Conservation (phyloP, 2,329 filamentous ascomycete genomes). For the Blastomyces silverae region DNA sequence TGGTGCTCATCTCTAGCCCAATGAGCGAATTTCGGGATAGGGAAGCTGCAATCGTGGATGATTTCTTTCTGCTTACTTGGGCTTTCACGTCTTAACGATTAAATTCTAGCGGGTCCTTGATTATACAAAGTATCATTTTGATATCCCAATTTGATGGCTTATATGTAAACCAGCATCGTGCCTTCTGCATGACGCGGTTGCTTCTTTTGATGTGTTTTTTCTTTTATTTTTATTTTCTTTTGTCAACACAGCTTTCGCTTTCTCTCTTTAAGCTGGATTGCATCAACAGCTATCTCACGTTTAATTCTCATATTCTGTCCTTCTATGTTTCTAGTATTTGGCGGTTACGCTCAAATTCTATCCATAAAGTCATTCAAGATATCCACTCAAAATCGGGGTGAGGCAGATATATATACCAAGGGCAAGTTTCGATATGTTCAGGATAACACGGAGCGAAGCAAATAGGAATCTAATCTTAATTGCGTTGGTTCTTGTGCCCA, state of each 20-base stretch:
- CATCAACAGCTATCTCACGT: neutral
- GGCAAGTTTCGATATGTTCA: conserved; percentile 4
- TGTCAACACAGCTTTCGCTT: conserved; percentile 1
- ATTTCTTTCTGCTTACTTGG: neutral
- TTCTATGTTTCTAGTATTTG: conserved; percentile 3
- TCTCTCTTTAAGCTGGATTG: neutral
- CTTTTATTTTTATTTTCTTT: neutral
- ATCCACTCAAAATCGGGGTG: neutral
- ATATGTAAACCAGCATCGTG: neutral
- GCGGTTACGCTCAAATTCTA: neutral
- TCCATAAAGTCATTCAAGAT: neutral
- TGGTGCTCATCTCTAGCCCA: too few relatives aligned
- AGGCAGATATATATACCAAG: neutral
- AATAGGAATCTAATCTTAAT: conserved; percentile 33
- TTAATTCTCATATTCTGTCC: neutral
- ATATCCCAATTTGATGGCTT: neutral
- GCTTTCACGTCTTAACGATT: neutral
- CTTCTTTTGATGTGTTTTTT: conserved; percentile 1
- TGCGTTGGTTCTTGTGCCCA: conserved; percentile 44
- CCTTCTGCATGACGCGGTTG: neutral
- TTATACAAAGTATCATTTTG: neutral
- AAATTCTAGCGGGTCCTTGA: neutral
- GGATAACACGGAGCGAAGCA: conserved; percentile 14
- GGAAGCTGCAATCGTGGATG: neutral
- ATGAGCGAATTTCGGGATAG: neutral